Evolutionary conservation across 495 filamentous ascomycete genomes (phyloP).

Genomic region (Neurospora sp.): DNA sequence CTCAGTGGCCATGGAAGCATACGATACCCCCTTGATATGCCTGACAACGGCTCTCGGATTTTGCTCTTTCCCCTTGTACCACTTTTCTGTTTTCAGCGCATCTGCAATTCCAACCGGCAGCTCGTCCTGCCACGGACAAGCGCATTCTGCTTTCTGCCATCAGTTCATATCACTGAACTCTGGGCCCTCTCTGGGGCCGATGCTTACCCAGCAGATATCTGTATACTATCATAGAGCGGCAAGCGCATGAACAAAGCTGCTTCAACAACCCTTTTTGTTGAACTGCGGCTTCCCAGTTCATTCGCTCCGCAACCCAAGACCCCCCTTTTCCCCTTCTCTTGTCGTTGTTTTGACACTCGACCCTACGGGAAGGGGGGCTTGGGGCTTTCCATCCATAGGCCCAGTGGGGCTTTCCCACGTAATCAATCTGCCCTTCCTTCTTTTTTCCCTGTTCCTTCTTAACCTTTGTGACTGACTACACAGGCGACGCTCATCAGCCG

Average conservation of each 20-base stretch:
- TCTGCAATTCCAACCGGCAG: not conserved
- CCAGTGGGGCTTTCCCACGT: slow-evolving; percentile 3
- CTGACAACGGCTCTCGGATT: not conserved
- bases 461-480: slow-evolving; percentile 5
- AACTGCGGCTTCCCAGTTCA: not conserved
- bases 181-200: not conserved
- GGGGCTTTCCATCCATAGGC: slow-evolving; percentile 5
- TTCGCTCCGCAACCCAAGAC: not conserved
- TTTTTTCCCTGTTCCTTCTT: slow-evolving; percentile 3
- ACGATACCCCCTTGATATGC: not conserved
- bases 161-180: not conserved
- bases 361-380: not conserved
- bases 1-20: not conserved
- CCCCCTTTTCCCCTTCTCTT: not conserved
- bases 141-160: not conserved
- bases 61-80: not conserved
- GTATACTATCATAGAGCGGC: slow-evolving; percentile 5
- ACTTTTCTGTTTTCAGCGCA: not conserved
- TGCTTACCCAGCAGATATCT: slow-evolving; percentile 2
- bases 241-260: not conserved
- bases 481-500: not conserved
- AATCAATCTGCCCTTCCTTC: slow-evolving; percentile 4
- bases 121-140: not conserved
- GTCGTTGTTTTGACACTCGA: not conserved
- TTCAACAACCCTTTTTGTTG: not conserved